A percentile compares a stretch with the other conserved stretches of the same genome.
These are phyloP conservation scores for Paracamarosporium sp. DNA, from an alignment of 2,329 filamentous ascomycete genomes.

Conservation along the genomic window DNA sequence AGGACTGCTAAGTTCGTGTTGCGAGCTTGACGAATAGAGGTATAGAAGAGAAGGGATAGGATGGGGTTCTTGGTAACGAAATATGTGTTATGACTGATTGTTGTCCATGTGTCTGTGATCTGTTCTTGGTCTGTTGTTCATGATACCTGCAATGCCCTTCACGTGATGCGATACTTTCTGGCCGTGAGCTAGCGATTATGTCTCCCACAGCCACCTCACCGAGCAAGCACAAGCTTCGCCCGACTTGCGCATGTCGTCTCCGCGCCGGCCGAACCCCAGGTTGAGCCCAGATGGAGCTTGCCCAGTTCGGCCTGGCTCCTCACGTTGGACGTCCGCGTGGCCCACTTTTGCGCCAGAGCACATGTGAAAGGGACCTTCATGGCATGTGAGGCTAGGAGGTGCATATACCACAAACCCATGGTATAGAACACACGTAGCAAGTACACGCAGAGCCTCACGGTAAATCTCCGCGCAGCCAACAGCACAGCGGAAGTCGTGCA, in stretches of 20 bases:
- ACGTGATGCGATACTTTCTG: too few relatives aligned
- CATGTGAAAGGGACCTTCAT: background rate
- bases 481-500: background rate
- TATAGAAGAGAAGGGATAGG: background rate
- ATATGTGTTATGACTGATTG: too few relatives aligned
- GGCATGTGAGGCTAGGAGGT: background rate
- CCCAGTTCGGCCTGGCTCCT: background rate
- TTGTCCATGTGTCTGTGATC: too few relatives aligned
- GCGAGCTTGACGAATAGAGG: too few relatives aligned
- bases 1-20: too few relatives aligned
- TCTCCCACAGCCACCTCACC: too few relatives aligned
- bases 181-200: too few relatives aligned
- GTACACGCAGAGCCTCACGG: background rate
- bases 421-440: background rate
- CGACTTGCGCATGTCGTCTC: too few relatives aligned
- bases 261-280: background rate
- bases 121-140: too few relatives aligned
- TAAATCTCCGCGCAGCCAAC: too few relatives aligned
- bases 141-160: too few relatives aligned
- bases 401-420: background rate
- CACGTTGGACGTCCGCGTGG: slow-evolving; percentile 2
- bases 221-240: too few relatives aligned
- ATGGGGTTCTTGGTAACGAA: background rate
- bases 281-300: background rate
- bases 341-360: background rate